Conservation (phyloP, 129 eudicot species). For the Flaveria linearis region DNA sequence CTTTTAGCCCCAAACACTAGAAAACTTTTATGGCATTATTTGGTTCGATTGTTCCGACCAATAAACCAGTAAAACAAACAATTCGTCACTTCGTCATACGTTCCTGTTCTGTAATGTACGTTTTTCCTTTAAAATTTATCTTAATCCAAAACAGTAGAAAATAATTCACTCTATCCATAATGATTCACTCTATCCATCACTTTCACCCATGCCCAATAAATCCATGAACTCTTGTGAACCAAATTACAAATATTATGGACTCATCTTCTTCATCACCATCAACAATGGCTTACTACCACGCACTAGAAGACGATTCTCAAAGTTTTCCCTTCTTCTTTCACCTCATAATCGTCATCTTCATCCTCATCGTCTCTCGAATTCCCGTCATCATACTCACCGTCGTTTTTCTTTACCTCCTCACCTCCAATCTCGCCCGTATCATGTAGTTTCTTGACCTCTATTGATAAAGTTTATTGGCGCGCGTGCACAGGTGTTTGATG, state of each 20-base stretch:
- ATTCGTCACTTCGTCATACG: too few species aligned
- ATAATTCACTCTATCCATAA: too few species aligned
- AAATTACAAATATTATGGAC: not conserved
- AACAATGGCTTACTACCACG: conserved; percentile 29
- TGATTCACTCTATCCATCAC: not conserved
- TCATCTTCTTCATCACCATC: not conserved
- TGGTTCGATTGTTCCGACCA: too few species aligned
- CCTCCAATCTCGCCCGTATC: conserved; percentile 29
- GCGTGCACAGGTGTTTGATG: not conserved
- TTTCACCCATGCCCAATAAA: conserved; percentile 25
- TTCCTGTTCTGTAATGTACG: too few species aligned
- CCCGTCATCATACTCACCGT: conserved; percentile 32
- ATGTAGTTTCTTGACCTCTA: not conserved
- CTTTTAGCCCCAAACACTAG: too few species aligned
- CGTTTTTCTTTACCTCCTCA: conserved; percentile 30
- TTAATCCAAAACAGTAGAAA: not conserved
- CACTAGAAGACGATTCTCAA: conserved; percentile 37
- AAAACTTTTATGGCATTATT: too few species aligned
- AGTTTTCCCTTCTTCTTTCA: conserved; percentile 39
- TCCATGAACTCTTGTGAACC: conserved; percentile 8
- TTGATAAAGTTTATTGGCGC: too few species aligned
- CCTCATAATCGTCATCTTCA: conserved; percentile 35
- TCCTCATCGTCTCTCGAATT: conserved; percentile 25
- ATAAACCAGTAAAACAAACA: too few species aligned
- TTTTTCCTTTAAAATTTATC: too few species aligned